These are phyloP conservation scores for Alnus glutinosa DNA, from an alignment of 306 rosid genomes.

Conservation along the genomic window DNA sequence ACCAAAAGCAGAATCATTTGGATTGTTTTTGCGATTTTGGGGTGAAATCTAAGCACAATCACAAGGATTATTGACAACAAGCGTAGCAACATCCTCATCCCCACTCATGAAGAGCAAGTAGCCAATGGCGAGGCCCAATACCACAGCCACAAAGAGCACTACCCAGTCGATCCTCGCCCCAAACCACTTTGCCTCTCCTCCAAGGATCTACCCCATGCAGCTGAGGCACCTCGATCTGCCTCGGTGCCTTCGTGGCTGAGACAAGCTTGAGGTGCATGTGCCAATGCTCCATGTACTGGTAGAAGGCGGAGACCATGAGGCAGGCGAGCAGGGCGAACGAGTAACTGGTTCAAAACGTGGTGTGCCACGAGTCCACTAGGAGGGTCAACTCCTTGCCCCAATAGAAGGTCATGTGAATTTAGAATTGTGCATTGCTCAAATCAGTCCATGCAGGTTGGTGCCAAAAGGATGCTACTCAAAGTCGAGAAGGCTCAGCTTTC, in stretches of 20 bases:
- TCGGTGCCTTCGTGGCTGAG: constrained; percentile 21
- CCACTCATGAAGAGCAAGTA: constrained; percentile 54
- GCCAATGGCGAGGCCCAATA: too few relatives aligned
- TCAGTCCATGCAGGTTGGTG: too few relatives aligned
- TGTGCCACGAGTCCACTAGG: constrained; percentile 68
- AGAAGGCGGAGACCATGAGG: constrained; percentile 43
- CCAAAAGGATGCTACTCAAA: too few relatives aligned
- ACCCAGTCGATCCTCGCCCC: constrained; percentile 53
- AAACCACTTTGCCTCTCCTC: constrained; percentile 20
- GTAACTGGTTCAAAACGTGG: constrained; percentile 67
- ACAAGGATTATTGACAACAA: constrained; percentile 65
- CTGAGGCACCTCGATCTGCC: constrained; percentile 58
- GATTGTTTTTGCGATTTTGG: neutral
- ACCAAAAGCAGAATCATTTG: neutral
- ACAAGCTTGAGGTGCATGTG: constrained; percentile 63
- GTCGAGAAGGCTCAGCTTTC: too few relatives aligned
- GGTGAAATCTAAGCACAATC: constrained; percentile 60
- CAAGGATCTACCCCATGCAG: constrained; percentile 27
- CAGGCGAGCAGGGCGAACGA: constrained; percentile 45
- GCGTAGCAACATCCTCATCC: constrained; percentile 41
- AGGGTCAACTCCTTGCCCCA: constrained; percentile 66
- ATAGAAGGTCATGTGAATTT: constrained; percentile 96
- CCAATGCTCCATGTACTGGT: constrained; percentile 69
- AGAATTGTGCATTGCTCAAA: too few relatives aligned
- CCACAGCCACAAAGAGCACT: constrained; percentile 60